Percentiles rank a stretch among this genome's conserved stretches.
Evolutionary conservation across 805 yeast species (phyloP).

Genomic region (Pichia membranifaciens): DNA sequence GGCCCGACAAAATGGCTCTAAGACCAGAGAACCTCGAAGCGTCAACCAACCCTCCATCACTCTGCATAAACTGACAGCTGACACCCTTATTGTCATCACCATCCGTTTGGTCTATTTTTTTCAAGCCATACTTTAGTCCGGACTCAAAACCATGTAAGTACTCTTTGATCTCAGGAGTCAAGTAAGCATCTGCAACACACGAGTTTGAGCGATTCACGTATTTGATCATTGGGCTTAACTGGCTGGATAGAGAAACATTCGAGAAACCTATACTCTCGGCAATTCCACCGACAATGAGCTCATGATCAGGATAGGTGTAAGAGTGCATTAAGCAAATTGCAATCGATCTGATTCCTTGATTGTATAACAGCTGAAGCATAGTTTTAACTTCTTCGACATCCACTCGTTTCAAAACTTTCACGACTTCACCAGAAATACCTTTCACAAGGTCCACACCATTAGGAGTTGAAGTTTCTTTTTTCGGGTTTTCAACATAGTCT

Average conservation of each 20-base stretch:
- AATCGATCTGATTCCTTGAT: constrained; percentile 57
- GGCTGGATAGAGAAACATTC: constrained; percentile 62
- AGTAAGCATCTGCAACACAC: constrained; percentile 73
- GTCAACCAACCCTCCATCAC: constrained; percentile 91
- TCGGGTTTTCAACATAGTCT: constrained; percentile 73
- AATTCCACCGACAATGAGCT: constrained; percentile 47
- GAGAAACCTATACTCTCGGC: constrained; percentile 64
- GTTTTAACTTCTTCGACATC: constrained; percentile 38
- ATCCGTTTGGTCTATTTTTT: constrained; percentile 28
- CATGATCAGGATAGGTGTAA: constrained; percentile 69
- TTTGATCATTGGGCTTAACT: constrained; percentile 75
- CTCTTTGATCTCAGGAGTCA: constrained; percentile 70
- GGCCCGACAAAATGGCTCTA: constrained; percentile 86
- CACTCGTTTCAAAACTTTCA: constrained; percentile 51
- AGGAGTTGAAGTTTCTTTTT: constrained; percentile 21
- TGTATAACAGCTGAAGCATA: constrained; percentile 40
- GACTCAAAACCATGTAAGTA: constrained; percentile 56
- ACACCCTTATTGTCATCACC: constrained; percentile 35
- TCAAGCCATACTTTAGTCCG: constrained; percentile 52
- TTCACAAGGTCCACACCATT: constrained; percentile 34
- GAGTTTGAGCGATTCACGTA: constrained; percentile 71
- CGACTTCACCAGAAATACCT: constrained; percentile 67
- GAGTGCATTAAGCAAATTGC: constrained; percentile 72
- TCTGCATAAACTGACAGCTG: constrained; percentile 82
- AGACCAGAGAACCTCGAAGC: constrained; percentile 81